Evolutionary conservation across 2,329 filamentous ascomycete species (phyloP), one percentile per base, ranked within the genome.

Genomic region (Seiridium cupressi): DNA sequence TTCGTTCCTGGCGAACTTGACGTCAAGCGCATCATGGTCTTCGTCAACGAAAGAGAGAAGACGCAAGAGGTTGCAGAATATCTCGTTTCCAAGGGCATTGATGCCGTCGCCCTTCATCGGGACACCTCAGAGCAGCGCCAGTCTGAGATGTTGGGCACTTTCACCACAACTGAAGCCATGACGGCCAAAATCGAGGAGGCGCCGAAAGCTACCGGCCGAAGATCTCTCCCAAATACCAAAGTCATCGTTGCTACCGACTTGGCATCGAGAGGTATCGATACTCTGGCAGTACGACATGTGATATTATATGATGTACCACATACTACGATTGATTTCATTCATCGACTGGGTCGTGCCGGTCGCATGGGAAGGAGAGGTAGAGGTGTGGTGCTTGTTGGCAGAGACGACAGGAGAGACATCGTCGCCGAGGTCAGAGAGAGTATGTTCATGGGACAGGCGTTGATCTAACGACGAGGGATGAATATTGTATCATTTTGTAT

Each of bases 271-370:
- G 95, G 95, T 63, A 97, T 99, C 68, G 95, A 99, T 74, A 99
- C 95, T 0, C 77, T 97, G 36, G 90, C 92, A 18, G 94, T 98
- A 18, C 85, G 91, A 60, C 92, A 96, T 66, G 95, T 99, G 57
- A 89, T 99, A 58, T 78, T 99, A 34, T 98, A 97, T 74, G 93
- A 99, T 72, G 94, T 99, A n/a, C 95, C 95, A 4, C 94, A 98
- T 72, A 96, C 92, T 0, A 96, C 93, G 0, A 96, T 99, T 62
- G 96, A 99, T 75, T 99, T 99, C 70, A 97, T 99, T 70, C 96
- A 99, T 75, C 89, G 96, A 13, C 85, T 98, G 4, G 95, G 95
- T 13, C 85, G 95, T 60, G 92, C 95, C 1, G 95, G 95, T 0
- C 86, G 95, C 40, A 98, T 98, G 92, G 93, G 93, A 3, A 85